Base-by-base conservation (phyloP, 2,329 filamentous ascomycete genomes). In the Colletotrichum sp. region DNA sequence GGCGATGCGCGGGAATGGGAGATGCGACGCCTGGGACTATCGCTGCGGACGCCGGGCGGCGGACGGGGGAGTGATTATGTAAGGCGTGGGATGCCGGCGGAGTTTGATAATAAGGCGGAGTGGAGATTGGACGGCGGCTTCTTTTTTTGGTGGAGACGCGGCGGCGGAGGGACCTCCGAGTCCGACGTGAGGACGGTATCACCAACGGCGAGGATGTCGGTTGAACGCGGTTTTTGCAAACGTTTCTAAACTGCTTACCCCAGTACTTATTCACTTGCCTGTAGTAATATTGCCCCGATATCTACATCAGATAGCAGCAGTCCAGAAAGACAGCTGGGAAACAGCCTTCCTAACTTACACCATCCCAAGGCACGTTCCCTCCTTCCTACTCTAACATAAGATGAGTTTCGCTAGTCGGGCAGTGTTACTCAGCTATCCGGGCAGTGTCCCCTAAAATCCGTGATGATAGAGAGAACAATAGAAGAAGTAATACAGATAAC, bases 11-110 rank as follows among this genome's bases (percentile, higher is more conserved):
- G 59, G 26, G 59, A 32, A 49, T 32, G 44, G 44, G 44, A 13
- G n/a, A 18, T 49, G 10, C 44, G 44, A 49, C 44, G n/a, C 10
- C 44, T 13, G 44, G 39, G 39, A 24, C 44, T 3, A 52, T 52
- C 12, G 36, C 64, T 68, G 65, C 30, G 65, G 65, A 30, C 49
- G 65, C 30, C 65, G 65, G 28, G 18, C 49, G 49, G 65, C 59
- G 59, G 59, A 68, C 65, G 65, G 30, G 32, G 1, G 15, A 0
- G 8, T 21, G 49, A 36, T 34, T 55, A 63, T 36, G 59, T 63
- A 63, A 63, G 59, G 0, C 59, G n/a, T 24, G 44, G 44, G 44
- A 52, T 52, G 44, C n/a, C 44, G n/a, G n/a, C 44, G 55, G 55
- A 28, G 55, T 59, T 59, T 16, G 55, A 0, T n/a, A n/a, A n/a